Evolutionary conservation across 495 filamentous ascomycete species (phyloP).

Genomic region (Trichoderma reesei): DNA sequence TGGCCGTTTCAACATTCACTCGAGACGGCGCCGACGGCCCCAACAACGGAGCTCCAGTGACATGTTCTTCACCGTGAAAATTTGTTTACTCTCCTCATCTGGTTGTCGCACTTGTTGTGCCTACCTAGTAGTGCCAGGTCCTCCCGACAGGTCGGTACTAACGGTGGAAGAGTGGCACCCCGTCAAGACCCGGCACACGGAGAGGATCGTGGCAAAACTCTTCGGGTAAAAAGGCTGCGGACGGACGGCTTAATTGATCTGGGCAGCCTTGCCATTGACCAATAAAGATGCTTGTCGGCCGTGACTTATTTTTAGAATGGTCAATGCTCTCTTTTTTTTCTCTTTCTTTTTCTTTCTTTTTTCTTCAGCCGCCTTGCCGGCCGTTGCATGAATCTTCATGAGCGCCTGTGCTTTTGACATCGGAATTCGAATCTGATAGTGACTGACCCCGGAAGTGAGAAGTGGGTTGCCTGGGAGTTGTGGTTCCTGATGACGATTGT

Average conservation of each 20-base stretch:
- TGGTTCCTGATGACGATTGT: too few relatives aligned
- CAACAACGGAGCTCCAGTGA: not conserved
- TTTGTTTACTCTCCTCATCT: not conserved
- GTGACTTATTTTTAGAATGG: not conserved
- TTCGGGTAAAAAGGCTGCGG: not conserved
- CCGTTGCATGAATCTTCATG: too few relatives aligned
- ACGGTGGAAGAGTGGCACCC: not conserved
- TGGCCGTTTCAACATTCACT: not conserved
- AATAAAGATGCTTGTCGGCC: not conserved
- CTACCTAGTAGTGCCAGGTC: not conserved
- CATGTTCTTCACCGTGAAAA: not conserved
- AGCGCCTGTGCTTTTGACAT: too few relatives aligned
- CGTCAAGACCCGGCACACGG: not conserved
- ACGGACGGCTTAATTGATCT: not conserved
- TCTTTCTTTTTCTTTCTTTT: not conserved
- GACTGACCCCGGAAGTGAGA: too few relatives aligned
- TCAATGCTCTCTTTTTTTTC: too few relatives aligned
- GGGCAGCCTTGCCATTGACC: not conserved
- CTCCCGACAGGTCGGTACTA: not conserved
- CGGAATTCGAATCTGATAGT: too few relatives aligned
- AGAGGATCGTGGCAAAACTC: not conserved
- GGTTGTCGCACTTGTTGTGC: not conserved
- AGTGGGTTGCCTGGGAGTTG: too few relatives aligned
- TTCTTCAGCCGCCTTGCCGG: not conserved
- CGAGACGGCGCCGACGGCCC: not conserved